Percentiles rank a stretch among this genome's conserved stretches.
phyloP scores from a whole-genome alignment of 768 basidiomycete genomes.

The Boletus coccyginus region DNA sequence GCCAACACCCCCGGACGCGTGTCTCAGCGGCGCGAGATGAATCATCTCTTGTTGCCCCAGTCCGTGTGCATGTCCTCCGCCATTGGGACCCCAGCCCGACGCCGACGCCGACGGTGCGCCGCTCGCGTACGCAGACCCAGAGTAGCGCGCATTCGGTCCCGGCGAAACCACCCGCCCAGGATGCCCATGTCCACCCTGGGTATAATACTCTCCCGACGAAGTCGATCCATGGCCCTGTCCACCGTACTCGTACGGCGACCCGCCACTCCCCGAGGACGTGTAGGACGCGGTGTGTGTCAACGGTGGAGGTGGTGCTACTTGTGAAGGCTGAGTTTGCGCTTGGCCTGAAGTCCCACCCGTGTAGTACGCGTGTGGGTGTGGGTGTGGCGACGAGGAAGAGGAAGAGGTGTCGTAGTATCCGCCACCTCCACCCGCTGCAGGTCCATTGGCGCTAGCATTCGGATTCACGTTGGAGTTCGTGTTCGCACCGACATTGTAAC shows the following conservation, averaged over 20 bases:
- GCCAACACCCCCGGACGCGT: conserved; percentile 7
- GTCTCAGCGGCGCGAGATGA: conserved; percentile 35
- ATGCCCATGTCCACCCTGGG: conserved; percentile 13
- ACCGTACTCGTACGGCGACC: conserved; percentile 24
- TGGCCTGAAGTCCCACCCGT: conserved; percentile 17
- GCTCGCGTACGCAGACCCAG: conserved; percentile 6
- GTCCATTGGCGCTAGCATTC: conserved; percentile 7
- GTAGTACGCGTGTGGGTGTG: conserved; percentile 22
- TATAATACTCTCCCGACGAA: conserved; percentile 25
- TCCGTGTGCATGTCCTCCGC: conserved; percentile 12
- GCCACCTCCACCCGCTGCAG: conserved; percentile 9
- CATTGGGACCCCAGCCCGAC: conserved; percentile 19
- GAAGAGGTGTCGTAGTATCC: conserved; percentile 28
- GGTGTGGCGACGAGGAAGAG: conserved; percentile 19
- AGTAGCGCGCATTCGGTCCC: conserved; percentile 17
- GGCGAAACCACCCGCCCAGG: conserved; percentile 19
- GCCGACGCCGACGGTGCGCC: not conserved
- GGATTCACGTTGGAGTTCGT: conserved; percentile 14
- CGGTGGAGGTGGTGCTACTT: conserved; percentile 14
- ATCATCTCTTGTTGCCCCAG: conserved; percentile 32
- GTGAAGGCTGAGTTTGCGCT: conserved; percentile 15
- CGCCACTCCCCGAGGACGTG: conserved; percentile 21
- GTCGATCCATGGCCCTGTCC: conserved; percentile 18
- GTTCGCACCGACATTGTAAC: conserved; percentile 28
- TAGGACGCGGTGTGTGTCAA: conserved; percentile 23